Evolutionary conservation across 805 yeast species (phyloP), one percentile per base, ranked within the genome.

Genomic region (Schwanniomyces occidentalis): DNA sequence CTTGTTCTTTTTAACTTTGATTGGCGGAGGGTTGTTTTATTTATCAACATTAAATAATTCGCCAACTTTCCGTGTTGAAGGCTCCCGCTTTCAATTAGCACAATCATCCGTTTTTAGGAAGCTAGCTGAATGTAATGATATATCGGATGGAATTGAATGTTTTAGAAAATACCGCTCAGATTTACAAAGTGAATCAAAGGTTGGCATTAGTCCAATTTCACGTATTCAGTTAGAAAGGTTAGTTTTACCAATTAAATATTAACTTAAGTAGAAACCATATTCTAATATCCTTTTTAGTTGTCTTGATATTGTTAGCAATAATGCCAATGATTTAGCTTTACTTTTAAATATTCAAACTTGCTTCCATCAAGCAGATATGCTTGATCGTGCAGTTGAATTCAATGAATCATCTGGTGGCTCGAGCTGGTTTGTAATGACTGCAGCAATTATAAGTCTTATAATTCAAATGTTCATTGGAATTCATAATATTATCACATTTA

Each of bases 281-380:
- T 22, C 29, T 24, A 24, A 32, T 19, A 6, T 6, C 16, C 10
- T 7, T 13, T 13, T 9, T 21, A 34, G 37, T 8, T 57, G 63
- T 27, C 37, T 58, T 12, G 42, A 38, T 25, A 17, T 39, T 4
- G 40, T 46, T 5, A 12, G 40, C 4, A 17, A 17, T 3, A 38
- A 35, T n/a, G 32, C 44, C 3, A 38, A 33, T 24, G 64, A 56
- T 32, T 32, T 52, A 3, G 41, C 50, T 15, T 24, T 56, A 5
- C 30, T 55, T 13, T 40, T 53, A 17, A 46, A 44, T 21, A 39
- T 56, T 21, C 63, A 56, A 29, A 40, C 43, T 14, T 59, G 65
- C 35, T 49, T 45, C 27, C 49, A 51, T 33, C 54, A 55, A 17
- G 46, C 51, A 2, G 52, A 48, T 27, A 27, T 47, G 3, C 20